A percentile compares a stretch with the other conserved stretches of the same genome.
These are phyloP conservation scores for Stagonosporopsis tanaceti DNA, from an alignment of 2,329 filamentous ascomycete species.

Conservation along the genomic window DNA sequence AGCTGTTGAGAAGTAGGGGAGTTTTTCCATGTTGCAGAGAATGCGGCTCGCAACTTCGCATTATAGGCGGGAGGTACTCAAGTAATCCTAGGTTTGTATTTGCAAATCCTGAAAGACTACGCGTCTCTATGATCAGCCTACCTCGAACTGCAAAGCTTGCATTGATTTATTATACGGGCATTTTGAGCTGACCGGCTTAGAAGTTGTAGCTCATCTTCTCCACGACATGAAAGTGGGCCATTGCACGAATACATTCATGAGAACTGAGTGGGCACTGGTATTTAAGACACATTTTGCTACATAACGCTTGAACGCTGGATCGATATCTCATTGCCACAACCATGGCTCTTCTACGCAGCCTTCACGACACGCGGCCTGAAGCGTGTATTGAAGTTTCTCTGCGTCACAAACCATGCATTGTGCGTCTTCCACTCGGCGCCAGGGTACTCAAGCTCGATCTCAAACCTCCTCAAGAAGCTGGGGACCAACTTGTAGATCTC, in stretches of 20 bases:
- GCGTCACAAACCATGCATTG: conserved; percentile 64
- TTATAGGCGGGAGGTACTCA: no score
- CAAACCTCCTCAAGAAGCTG: conserved; percentile 70
- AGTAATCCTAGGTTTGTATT: no score
- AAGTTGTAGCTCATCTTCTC: no score
- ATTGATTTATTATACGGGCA: no score
- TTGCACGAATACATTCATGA: neutral
- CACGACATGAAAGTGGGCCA: no score
- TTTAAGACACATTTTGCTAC: neutral
- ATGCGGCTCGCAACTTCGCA: no score
- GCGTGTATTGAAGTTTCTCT: conserved; percentile 54
- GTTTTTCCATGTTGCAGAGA: no score
- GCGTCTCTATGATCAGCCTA: no score
- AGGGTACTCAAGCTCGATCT: conserved; percentile 56
- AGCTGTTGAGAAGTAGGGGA: conserved; percentile 27
- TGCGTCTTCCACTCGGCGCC: conserved; percentile 56
- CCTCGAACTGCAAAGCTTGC: no score
- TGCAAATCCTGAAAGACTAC: no score
- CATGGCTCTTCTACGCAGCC: neutral
- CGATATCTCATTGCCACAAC: neutral
- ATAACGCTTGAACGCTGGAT: conserved; percentile 5
- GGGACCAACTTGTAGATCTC: conserved; percentile 62
- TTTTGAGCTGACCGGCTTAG: no score
- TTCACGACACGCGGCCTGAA: conserved; percentile 44
- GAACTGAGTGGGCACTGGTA: neutral